Conservation (phyloP, 1,139 yeast genomes). For the Suhomyces anneliseae region DNA sequence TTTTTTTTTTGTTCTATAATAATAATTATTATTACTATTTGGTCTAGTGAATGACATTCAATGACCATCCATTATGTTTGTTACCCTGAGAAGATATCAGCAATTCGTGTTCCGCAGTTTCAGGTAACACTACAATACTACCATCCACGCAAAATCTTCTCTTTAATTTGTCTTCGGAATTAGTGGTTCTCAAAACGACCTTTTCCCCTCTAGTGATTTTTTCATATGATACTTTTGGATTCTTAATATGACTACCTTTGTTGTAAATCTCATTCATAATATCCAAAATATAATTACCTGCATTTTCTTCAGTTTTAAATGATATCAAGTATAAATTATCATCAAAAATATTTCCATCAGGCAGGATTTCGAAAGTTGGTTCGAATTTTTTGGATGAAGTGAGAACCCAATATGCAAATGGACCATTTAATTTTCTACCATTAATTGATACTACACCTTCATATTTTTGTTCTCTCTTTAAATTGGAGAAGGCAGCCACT, state of each 20-base stretch:
- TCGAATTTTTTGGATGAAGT: constrained; percentile 68
- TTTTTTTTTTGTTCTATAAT: no score
- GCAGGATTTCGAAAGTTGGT: constrained; percentile 70
- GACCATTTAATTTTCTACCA: constrained; percentile 25
- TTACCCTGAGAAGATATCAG: constrained; percentile 21
- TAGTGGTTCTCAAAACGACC: constrained; percentile 26
- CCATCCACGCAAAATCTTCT: constrained; percentile 61
- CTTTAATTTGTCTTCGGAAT: constrained; percentile 18
- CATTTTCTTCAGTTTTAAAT: constrained; percentile 41
- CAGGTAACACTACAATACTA: constrained; percentile 34
- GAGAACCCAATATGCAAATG: constrained; percentile 67
- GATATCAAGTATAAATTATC: constrained; percentile 54
- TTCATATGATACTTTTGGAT: constrained; percentile 45
- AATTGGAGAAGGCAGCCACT: constrained; percentile 61
- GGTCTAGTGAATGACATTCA: constrained; percentile 13
- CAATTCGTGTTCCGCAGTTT: constrained; percentile 20
- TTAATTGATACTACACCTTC: constrained; percentile 35
- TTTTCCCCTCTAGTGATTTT: constrained; percentile 26
- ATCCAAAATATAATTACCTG: constrained; percentile 43
- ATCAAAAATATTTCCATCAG: constrained; percentile 56
- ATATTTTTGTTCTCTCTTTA: constrained; percentile 51
- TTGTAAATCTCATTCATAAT: constrained; percentile 62
- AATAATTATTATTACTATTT: no score
- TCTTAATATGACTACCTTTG: constrained; percentile 52
- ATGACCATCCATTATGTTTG: constrained; percentile 24